Conservation (phyloP, 495 filamentous ascomycete species). For the Xylaria scruposa region DNA sequence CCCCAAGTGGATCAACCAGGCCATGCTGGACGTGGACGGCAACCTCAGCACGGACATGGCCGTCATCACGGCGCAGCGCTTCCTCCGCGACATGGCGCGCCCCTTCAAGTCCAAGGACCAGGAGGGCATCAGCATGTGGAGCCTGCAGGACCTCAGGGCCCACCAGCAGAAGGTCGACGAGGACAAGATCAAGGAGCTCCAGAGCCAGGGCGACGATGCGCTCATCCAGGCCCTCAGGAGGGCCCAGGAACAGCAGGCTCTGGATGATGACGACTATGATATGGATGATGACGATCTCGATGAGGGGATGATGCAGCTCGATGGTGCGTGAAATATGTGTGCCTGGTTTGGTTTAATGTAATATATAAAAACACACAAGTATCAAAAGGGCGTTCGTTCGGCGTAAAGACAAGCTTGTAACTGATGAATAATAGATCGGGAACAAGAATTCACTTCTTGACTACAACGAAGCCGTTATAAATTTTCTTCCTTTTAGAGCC, state of each 20-base stretch:
- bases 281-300: slow-evolving; percentile 65
- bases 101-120: slow-evolving; percentile 83
- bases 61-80: slow-evolving; percentile 84
- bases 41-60: slow-evolving; percentile 96
- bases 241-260: slow-evolving; percentile 29
- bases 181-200: slow-evolving; percentile 57
- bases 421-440: slow-evolving; percentile 3
- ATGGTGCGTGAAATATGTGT: slow-evolving; percentile 34
- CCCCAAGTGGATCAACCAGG: slow-evolving; percentile 96
- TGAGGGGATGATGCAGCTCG: slow-evolving; percentile 69
- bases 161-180: slow-evolving; percentile 81
- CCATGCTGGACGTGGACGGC: slow-evolving; percentile 79
- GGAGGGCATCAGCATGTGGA: slow-evolving; percentile 94
- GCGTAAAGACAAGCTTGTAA: background rate
- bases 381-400: slow-evolving; percentile 9
- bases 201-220: slow-evolving; percentile 33
- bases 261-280: slow-evolving; percentile 62
- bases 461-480: background rate
- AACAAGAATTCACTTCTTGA: background rate
- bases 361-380: slow-evolving; percentile 1
- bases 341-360: background rate
- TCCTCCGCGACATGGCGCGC: slow-evolving; percentile 87
- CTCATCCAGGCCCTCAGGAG: slow-evolving; percentile 29
- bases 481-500: background rate
- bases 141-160: slow-evolving; percentile 71